Evolutionary conservation across 257 asterid species (phyloP), one percentile per base, ranked within the genome.

Genomic region (Scutellaria barbata): DNA sequence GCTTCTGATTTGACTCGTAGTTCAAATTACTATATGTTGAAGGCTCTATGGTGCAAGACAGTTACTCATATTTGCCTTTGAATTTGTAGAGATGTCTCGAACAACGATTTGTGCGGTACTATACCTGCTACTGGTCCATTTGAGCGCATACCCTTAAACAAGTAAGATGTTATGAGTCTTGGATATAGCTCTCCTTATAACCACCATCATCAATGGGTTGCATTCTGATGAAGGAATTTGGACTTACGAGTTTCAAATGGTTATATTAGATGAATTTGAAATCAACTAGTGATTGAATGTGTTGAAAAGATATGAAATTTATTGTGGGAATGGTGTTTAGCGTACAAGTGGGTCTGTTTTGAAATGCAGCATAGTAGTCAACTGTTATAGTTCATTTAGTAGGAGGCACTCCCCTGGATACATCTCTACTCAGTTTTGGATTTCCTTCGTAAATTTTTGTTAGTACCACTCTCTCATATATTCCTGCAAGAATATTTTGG

Each of bases 121-220:
- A 86, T 94, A 75, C 99, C 99, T 67, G 79, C 92, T 60, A 80
- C 73, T 57, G 96, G 96, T 73, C 86, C 99, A 73, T 94, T 91
- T 79, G 96, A 88, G 85, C 96, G 77, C 87, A 89, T 94, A 76
- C 96, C 99, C 22, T 68, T 91, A 42, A 86, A 79, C 93, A 94
- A 94, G 99, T 94, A 83, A 81, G 96, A 73, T 70, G 48, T 53
- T 55, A 37, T 68, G 48, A 51, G 30, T 30, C n/a, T 39, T 69
- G 41, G 20, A 17, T 18, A 35, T 41, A 37, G 35, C 22, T 9
- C 22, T 1, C 12, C 54, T 41, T 55, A 30, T 30, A 3, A 30
- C 35, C 35, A 30, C 35, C 35, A 30, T 30, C 40, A 9, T 16
- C 48, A 55, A 55, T 33, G 30, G 56, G 17, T 35, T 60, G 18